Percentiles rank a stretch among this genome's conserved stretches.
These are phyloP conservation scores for Diophrys appendiculata DNA, from an alignment of 73 alveolate genomes.

Conservation along the genomic window DNA sequence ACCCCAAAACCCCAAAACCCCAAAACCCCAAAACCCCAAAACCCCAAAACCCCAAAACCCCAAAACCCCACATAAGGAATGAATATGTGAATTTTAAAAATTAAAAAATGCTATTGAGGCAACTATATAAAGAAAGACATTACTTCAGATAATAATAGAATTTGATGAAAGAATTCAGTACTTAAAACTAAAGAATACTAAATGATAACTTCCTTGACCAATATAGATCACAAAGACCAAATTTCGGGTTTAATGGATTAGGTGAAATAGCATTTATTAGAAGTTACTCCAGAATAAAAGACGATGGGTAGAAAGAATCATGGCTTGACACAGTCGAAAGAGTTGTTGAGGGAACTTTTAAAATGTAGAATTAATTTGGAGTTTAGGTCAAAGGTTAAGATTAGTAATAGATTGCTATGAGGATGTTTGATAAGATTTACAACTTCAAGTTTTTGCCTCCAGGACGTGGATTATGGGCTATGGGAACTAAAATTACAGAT, in stretches of 20 bases:
- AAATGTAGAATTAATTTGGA: neutral
- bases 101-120: no score
- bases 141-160: no score
- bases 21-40: no score
- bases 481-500: slow-evolving; percentile 70
- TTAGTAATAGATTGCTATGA: slow-evolving; percentile 24
- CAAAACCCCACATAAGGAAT: no score
- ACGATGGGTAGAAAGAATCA: slow-evolving; percentile 27
- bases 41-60: no score
- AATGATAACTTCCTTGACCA: slow-evolving; percentile 39
- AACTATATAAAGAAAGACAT: no score
- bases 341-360: slow-evolving; percentile 54
- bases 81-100: no score
- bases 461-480: slow-evolving; percentile 75
- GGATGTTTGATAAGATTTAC: slow-evolving; percentile 58
- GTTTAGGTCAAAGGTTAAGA: neutral
- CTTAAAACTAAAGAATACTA: no score
- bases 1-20: no score
- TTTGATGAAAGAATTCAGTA: no score
- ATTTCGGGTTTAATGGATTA: slow-evolving; percentile 61
- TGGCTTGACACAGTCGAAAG: slow-evolving; percentile 60
- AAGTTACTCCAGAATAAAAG: slow-evolving; percentile 42
- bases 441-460: slow-evolving; percentile 72
- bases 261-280: slow-evolving; percentile 57
- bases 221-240: neutral